Base-by-base conservation (phyloP, 176 grass and related monocot species). In the Raddia guianensis region DNA sequence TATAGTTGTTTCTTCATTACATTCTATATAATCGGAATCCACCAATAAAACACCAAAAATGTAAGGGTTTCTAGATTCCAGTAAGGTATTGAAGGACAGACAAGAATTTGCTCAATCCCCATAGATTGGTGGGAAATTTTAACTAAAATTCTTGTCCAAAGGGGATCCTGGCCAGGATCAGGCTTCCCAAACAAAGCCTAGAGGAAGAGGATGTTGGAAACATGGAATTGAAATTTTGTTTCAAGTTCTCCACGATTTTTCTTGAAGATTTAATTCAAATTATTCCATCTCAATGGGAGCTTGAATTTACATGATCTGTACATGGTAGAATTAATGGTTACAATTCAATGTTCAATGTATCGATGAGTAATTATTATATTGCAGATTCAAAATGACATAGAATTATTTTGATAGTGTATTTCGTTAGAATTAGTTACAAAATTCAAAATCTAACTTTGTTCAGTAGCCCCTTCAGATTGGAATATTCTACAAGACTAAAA, bases 391-490 rank as follows among this genome's bases (percentile, higher is more conserved):
- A 67, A 46, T 2, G 56, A 33, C 10, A 9, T 67, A 66, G 12
- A 76, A 32, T 18, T 77, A 44, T 50, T 53, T 51, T 12, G 49
- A 83, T 51, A 35, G 18, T 12, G 20, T 37, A 45, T 82, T 74
- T 61, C 19, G 74, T 64, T 45, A 1, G 46, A 59, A 44, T 79
- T 75, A 32, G 33, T 57, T 43, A 6, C 15, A 44, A 73, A 83
- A 62, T 80, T 46, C 16, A 74, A 48, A 68, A 40, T 61, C 6
- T 33, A 57, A 52, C 46, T 75, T 12, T 74, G 18, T 72, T 66
- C 11, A 47, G 56, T 20, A 46, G 46, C 54, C 64, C 12, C 46
- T 67, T 84, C 32, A 20, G 55, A 70, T 47, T 60, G 16, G 5
- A 70, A 2, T 49, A 40, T 40, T 40, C 2, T 40, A 5, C 37